These are phyloP conservation scores for Lepiota subincarnata DNA, from an alignment of 768 basidiomycete genomes.

Conservation along the genomic window DNA sequence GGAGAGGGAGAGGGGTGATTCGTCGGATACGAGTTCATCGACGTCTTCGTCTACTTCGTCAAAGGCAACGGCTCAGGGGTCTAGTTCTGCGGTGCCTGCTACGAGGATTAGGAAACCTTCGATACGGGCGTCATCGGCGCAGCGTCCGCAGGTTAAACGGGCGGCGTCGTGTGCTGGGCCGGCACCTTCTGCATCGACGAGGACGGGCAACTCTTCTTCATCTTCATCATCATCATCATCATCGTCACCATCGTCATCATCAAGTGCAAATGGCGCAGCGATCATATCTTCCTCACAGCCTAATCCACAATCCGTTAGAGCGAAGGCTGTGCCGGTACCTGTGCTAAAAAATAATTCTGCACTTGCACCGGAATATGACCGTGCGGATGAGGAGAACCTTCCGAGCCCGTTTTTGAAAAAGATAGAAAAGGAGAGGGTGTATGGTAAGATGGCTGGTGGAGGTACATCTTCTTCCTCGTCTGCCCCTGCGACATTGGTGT, in stretches of 20 bases:
- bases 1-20: constrained; percentile 14
- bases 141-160: constrained; percentile 23
- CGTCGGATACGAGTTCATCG: constrained; percentile 6
- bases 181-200: constrained; percentile 13
- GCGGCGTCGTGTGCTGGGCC: constrained; percentile 15
- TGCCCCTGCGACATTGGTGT: not conserved
- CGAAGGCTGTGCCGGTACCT: constrained; percentile 20
- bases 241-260: constrained; percentile 16
- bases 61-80: constrained; percentile 2
- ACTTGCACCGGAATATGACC: constrained; percentile 53
- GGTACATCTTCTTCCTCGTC: not conserved
- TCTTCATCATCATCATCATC: constrained; percentile 14
- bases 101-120: constrained; percentile 27
- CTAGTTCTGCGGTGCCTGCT: not conserved
- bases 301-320: constrained; percentile 3
- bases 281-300: not conserved
- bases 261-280: no score
- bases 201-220: not conserved
- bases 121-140: constrained; percentile 41
- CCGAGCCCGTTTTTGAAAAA: constrained; percentile 80
- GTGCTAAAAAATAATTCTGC: constrained; percentile 16
- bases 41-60: constrained; percentile 13
- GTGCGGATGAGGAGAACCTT: constrained; percentile 77
- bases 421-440: constrained; percentile 10
- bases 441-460: not conserved